Evolutionary conservation across 352 stramenopile genomes (phyloP).

Genomic region (Globisporangium iwayamae): DNA sequence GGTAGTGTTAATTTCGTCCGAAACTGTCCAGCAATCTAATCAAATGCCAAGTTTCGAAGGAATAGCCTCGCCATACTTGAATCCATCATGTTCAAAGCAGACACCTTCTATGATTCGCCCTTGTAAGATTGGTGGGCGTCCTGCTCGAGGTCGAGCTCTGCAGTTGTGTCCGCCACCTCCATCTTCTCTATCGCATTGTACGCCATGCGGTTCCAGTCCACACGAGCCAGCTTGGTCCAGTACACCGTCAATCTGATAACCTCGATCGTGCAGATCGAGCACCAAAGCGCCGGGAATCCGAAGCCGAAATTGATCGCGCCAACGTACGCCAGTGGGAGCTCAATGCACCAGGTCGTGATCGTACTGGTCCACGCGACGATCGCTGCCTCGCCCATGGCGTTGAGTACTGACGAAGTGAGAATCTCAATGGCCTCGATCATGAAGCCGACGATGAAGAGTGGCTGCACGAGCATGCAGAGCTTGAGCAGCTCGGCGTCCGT

Average conservation of each 20-base stretch:
- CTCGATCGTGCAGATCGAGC: constrained; percentile 39
- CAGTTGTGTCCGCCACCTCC: not conserved
- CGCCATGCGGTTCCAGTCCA: constrained; percentile 2
- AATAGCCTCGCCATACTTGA: too few species aligned
- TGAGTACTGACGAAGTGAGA: constrained; percentile 40
- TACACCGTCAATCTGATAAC: constrained; percentile 42
- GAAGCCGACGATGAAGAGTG: constrained; percentile 42
- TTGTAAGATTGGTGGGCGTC: not conserved
- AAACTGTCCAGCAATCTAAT: too few species aligned
- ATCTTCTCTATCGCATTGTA: constrained; percentile 3
- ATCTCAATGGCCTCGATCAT: constrained; percentile 51
- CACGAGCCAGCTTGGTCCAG: constrained; percentile 26
- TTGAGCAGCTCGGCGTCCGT: constrained; percentile 46
- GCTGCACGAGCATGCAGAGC: constrained; percentile 40
- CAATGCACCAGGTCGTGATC: constrained; percentile 52
- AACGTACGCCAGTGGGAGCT: constrained; percentile 57
- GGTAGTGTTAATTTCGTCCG: not conserved
- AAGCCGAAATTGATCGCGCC: constrained; percentile 37
- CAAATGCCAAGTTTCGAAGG: too few species aligned
- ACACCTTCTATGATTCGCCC: too few species aligned
- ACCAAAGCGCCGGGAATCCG: constrained; percentile 53
- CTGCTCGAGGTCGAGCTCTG: not conserved
- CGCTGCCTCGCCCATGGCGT: constrained; percentile 38
- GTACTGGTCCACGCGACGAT: constrained; percentile 52
- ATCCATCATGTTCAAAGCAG: too few species aligned